Percentiles rank a stretch among this genome's conserved stretches.
These are phyloP conservation scores for Endocalyx cinctus DNA, from an alignment of 2,329 filamentous ascomycete genomes.

Conservation along the genomic window DNA sequence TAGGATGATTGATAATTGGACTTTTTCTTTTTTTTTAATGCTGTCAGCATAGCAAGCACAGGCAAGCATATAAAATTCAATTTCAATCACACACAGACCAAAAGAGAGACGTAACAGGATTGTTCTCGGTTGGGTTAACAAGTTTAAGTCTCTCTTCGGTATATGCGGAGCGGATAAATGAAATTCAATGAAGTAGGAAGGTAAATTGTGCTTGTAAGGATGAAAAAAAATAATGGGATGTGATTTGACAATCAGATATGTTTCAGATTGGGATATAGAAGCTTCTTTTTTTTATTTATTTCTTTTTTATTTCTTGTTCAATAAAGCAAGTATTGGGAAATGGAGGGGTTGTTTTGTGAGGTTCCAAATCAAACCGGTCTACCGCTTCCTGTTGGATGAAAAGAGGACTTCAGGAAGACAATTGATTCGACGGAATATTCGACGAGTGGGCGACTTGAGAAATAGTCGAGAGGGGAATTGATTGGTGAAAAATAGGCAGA, in stretches of 20 bases:
- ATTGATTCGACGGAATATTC: conserved; percentile 31
- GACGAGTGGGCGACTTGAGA: conserved; percentile 27
- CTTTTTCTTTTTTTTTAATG: no score
- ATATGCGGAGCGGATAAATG: no score
- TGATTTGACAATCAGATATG: not conserved
- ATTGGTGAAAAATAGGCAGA: conserved; percentile 31
- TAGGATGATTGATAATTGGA: no score
- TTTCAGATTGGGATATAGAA: no score
- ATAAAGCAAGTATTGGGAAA: no score
- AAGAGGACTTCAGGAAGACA: conserved; percentile 19
- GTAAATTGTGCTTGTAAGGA: not conserved
- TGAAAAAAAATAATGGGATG: not conserved
- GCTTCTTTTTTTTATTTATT: no score
- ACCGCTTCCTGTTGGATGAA: conserved; percentile 22
- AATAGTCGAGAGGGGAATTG: conserved; percentile 20
- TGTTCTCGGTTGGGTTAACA: not conserved
- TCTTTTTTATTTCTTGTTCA: no score
- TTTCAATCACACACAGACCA: no score
- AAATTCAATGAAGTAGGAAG: no score
- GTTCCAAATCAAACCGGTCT: conserved; percentile 21
- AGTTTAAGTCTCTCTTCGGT: not conserved
- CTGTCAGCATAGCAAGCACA: no score
- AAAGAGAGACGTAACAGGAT: no score
- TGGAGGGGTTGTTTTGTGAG: conserved; percentile 13
- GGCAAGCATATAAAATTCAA: not conserved